Base-by-base conservation (phyloP, 192 early-diverging fungal genomes). In the Haplosporangium gracile region DNA sequence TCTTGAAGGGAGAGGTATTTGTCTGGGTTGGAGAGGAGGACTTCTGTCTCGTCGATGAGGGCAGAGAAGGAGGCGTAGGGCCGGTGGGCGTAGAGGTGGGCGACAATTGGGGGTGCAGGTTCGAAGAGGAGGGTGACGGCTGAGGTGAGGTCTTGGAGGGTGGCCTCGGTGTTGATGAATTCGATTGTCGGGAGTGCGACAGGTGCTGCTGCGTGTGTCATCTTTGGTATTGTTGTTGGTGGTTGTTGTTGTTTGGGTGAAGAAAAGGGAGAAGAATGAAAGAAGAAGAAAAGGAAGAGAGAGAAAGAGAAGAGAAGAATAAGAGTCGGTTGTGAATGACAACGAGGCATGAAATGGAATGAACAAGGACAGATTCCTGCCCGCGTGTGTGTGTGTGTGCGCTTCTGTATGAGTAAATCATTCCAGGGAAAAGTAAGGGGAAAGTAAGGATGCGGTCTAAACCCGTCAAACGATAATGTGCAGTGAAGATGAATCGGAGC, bases 51-150 rank as follows among this genome's bases (percentile, higher is more conserved):
- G 73, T 83, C 74, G 77, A 98, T 92, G 10, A 98, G 90, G 68
- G 88, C 73, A 15, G 81, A 82, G 87, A 96, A 98, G 72, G 92
- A 92, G 47, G 85, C 72, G 76, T 92, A 98, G 29, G 96, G 97
- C 11, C 96, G 92, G 22, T 86, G 81, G 70, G 92, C 88, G 74
- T 93, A 94, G 45, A 97, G 91, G 74, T 90, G 90, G 47, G 92
- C 75, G 42, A 95, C 93, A n/a, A 98, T 91, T 68, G 96, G 93
- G 15, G 96, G 96, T 0, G 96, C 95, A 39, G 95, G 90, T 91
- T 98, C 97, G 77, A 97, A 98, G 29, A 97, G 91, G 40, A 94
- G 90, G 40, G 94, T 92, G 51, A 98, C 89, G 57, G 93, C 91
- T 32, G 79, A 65, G 24, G 90, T 80, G 79, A 96, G 94, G 76